Conservation (phyloP, 2,329 filamentous ascomycete genomes). For the Fusarium sp. region DNA sequence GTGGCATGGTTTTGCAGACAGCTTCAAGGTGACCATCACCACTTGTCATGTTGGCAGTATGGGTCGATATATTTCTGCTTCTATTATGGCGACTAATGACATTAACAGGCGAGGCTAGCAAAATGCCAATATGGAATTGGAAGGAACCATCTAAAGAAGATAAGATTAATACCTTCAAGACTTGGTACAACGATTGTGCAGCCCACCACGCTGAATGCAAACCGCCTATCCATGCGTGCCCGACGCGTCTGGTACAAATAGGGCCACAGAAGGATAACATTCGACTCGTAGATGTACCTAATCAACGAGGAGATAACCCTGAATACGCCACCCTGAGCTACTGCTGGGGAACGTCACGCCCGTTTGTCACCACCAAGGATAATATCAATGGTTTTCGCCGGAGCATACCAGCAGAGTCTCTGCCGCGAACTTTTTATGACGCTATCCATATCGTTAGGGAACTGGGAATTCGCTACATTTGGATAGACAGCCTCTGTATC, state of each 20-base stretch:
- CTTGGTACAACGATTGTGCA: background rate
- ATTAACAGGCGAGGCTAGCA: background rate
- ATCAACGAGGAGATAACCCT: rapidly evolving
- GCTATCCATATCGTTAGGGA: background rate
- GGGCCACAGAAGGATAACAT: background rate
- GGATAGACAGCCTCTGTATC: slow-evolving; percentile 37
- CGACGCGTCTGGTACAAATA: background rate
- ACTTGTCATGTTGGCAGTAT: background rate
- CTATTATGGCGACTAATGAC: rapidly evolving
- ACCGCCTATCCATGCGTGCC: background rate
- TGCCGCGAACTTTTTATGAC: slow-evolving; percentile 14
- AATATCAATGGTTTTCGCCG: background rate
- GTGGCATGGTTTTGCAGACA: background rate
- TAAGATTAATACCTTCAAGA: background rate
- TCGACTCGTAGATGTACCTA: background rate
- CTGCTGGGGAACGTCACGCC: background rate
- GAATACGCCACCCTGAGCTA: slow-evolving; percentile 1
- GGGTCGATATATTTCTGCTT: background rate
- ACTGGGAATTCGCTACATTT: slow-evolving; percentile 25
- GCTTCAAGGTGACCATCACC: background rate
- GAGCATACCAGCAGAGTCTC: background rate
- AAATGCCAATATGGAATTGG: background rate
- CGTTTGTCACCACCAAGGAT: background rate
- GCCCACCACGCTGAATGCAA: background rate
- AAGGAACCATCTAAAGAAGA: background rate